These are phyloP conservation scores for Daphne laureola DNA, from an alignment of 441 rosid species.

Conservation along the genomic window DNA sequence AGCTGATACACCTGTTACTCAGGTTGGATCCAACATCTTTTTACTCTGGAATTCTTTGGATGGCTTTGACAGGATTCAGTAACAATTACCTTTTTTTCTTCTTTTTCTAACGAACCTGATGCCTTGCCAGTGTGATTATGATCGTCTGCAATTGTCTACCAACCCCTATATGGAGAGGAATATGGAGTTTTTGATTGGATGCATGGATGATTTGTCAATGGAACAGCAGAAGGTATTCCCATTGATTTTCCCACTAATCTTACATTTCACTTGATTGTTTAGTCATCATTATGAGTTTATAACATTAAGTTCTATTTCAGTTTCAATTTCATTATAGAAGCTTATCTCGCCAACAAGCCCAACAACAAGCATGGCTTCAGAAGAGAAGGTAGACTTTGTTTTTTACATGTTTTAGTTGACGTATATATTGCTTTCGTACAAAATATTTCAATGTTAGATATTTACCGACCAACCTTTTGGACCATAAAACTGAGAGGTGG, in stretches of 20 bases:
- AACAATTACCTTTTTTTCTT: not conserved
- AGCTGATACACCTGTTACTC: constrained; percentile 78
- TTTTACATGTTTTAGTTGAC: not conserved
- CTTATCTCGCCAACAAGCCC: constrained; percentile 88
- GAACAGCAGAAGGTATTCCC: constrained; percentile 84
- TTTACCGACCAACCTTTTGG: too few species aligned
- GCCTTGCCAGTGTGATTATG: constrained; percentile 64
- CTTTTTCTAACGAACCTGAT: not conserved
- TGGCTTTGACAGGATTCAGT: not conserved
- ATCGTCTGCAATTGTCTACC: constrained; percentile 76
- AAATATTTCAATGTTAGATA: too few species aligned
- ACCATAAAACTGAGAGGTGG: too few species aligned
- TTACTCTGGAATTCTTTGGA: not conserved
- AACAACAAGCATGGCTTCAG: constrained; percentile 97
- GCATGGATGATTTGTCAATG: constrained; percentile 85
- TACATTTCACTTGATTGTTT: constrained; percentile 12
- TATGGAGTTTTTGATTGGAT: constrained; percentile 85
- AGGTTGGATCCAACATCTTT: constrained; percentile 34
- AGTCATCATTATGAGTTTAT: constrained; percentile 1
- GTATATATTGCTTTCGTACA: not conserved
- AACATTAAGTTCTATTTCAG: constrained; percentile 28
- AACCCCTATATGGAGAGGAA: constrained; percentile 80
- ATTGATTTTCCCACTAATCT: not conserved
- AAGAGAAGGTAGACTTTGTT: constrained; percentile 60
- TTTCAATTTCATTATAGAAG: constrained; percentile 80